phyloP scores from a whole-genome alignment of 345 rosid species.

The Pseudoturritis turrita region DNA sequence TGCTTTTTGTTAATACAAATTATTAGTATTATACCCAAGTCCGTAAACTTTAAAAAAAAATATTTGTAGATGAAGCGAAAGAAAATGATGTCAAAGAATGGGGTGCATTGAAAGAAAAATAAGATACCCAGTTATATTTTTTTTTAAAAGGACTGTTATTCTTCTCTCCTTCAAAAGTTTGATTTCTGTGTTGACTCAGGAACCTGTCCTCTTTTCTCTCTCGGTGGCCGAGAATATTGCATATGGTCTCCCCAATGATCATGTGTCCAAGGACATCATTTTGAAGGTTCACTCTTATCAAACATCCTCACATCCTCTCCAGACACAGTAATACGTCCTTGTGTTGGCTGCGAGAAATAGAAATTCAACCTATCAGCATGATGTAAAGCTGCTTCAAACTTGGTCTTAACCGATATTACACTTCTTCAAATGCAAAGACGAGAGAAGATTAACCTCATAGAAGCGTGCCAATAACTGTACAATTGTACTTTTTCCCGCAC shows the following conservation, averaged over 20 bases:
- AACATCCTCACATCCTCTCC: slow-evolving; percentile 91
- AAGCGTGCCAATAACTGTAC: slow-evolving; percentile 94
- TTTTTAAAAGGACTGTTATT: background rate
- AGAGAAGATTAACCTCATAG: slow-evolving; percentile 58
- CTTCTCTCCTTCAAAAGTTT: background rate
- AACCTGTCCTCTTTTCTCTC: slow-evolving; percentile 87
- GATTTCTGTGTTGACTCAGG: slow-evolving; percentile 42
- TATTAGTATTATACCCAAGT: no score
- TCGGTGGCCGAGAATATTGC: slow-evolving; percentile 97
- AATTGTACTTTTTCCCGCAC: slow-evolving; percentile 95
- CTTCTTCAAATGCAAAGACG: background rate
- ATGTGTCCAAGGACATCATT: slow-evolving; percentile 82
- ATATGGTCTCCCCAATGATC: slow-evolving; percentile 90
- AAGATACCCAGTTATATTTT: no score
- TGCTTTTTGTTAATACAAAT: no score
- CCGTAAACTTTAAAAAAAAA: no score
- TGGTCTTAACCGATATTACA: background rate
- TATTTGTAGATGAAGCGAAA: no score
- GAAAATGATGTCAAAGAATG: no score
- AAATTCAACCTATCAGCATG: slow-evolving; percentile 18
- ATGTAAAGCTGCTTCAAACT: background rate
- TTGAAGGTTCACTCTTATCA: slow-evolving; percentile 88
- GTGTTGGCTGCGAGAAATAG: slow-evolving; percentile 60
- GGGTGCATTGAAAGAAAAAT: no score
- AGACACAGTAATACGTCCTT: slow-evolving; percentile 76